phyloP scores from a whole-genome alignment of 192 early-diverging fungal genomes.

The Backusella sp. region DNA sequence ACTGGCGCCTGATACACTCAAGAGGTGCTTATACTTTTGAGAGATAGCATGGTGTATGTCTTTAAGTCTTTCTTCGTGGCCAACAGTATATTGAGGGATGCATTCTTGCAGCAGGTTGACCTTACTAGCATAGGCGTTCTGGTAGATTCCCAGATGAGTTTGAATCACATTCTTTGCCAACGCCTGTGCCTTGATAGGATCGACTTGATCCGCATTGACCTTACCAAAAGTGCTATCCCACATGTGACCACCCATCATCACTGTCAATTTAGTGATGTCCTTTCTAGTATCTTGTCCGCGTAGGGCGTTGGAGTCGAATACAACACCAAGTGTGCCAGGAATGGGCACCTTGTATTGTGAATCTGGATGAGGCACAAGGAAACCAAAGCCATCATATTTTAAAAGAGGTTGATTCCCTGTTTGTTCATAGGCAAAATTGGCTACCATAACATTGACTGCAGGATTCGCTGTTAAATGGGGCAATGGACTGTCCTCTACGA shows the following conservation, averaged over 20 bases:
- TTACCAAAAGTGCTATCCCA: slow-evolving; percentile 59
- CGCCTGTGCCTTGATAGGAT: slow-evolving; percentile 32
- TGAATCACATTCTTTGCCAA: slow-evolving; percentile 59
- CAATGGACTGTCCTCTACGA: slow-evolving; percentile 39
- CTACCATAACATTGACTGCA: slow-evolving; percentile 77
- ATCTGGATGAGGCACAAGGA: slow-evolving; percentile 71
- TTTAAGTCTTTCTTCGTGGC: slow-evolving; percentile 68
- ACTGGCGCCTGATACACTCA: slow-evolving; percentile 78
- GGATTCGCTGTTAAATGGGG: slow-evolving; percentile 62
- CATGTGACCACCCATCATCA: slow-evolving; percentile 88
- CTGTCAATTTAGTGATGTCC: slow-evolving; percentile 63
- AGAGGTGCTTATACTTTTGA: slow-evolving; percentile 44
- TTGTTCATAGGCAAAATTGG: slow-evolving; percentile 71
- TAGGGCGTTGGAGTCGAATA: slow-evolving; percentile 85
- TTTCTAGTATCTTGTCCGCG: slow-evolving; percentile 60
- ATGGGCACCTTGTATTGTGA: slow-evolving; percentile 17
- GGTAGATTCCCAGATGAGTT: slow-evolving; percentile 57
- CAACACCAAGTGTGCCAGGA: slow-evolving; percentile 67
- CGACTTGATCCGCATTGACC: slow-evolving; percentile 5
- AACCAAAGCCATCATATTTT: slow-evolving; percentile 85
- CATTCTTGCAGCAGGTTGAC: slow-evolving; percentile 69
- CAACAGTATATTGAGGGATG: slow-evolving; percentile 88
- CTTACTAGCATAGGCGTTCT: slow-evolving; percentile 42
- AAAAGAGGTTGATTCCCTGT: slow-evolving; percentile 21
- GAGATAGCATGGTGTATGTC: slow-evolving; percentile 58